A percentile compares a stretch with the other conserved stretches of the same genome.
phyloP scores from a whole-genome alignment of 208 protist species.

The Blastocrithidia nonstop region DNA sequence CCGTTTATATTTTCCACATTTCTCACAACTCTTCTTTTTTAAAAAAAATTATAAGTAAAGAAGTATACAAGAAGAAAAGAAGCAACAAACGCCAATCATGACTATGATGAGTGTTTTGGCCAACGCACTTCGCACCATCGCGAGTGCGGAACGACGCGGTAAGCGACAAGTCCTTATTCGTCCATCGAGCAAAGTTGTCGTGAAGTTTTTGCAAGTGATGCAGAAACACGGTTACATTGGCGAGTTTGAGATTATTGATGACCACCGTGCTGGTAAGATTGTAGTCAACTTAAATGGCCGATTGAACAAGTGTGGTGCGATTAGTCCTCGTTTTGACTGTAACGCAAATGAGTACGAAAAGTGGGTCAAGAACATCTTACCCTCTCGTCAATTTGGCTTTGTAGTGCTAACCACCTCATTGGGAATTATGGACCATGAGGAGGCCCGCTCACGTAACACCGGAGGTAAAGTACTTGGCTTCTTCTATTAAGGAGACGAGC shows the following conservation, averaged over 20 bases:
- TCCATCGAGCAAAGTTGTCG: constrained; percentile 98
- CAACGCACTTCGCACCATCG: constrained; percentile 97
- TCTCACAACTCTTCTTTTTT: too few species aligned
- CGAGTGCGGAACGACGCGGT: constrained; percentile 98
- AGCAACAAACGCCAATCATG: too few species aligned
- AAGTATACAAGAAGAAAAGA: too few species aligned
- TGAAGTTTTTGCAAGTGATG: constrained; percentile 99
- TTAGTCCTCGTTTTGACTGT: constrained; percentile 98
- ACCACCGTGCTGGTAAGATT: constrained; percentile 99
- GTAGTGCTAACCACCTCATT: constrained; percentile 99
- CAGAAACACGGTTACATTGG: constrained; percentile 99
- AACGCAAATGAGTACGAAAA: constrained; percentile 94
- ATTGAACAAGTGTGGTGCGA: constrained; percentile 99
- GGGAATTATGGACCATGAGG: constrained; percentile 99
- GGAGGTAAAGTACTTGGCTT: constrained; percentile 99
- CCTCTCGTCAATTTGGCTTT: constrained; percentile 99
- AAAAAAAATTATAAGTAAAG: too few species aligned
- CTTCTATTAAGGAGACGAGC: too few species aligned
- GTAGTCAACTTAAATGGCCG: constrained; percentile 99
- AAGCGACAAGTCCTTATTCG: constrained; percentile 99
- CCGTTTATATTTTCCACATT: too few species aligned
- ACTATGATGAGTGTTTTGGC: constrained; percentile 98
- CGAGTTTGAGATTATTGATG: constrained; percentile 99
- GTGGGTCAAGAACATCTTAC: constrained; percentile 98
- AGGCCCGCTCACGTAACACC: constrained; percentile 96